Evolutionary conservation across 1,284 basidiomycete genomes (phyloP), one percentile per base, ranked within the genome.

Genomic region (Naganishia albida): DNA sequence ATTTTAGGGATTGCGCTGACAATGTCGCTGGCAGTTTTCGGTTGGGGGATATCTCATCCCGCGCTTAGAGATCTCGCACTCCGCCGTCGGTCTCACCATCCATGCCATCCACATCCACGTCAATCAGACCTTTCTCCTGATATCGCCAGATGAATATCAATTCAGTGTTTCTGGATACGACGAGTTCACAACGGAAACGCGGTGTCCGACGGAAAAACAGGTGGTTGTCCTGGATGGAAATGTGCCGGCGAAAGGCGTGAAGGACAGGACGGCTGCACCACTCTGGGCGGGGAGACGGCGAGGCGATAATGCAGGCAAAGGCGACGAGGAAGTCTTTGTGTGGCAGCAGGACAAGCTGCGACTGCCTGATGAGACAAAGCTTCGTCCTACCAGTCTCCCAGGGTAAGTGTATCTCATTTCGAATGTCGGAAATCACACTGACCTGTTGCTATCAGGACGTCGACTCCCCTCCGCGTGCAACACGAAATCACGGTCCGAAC

Each of bases 41-140:
- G 51, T 63, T 10, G 62, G 50, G 25, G 42, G 50, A 23, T 53
- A 52, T 30, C 26, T 63, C 10, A 25, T 63, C n/a, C 49, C 62
- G 30, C 38, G 62, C 15, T 43, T 63, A 16, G 30, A 63, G 12
- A 18, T 63, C 39, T 23, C 16, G 16, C 20, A 63, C 18, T 42
- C 43, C 16, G 23, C 62, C 0, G 18, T 13, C 7, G 49, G 34
- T 10, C 28, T 34, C 15, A 62, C 34, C 2, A 28, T 62, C 12
- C 49, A 50, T 26, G 59, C 59, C n/a, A 25, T 62, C 16, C 46
- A 46, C 26, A 46, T 62, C 20, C 46, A 26, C 48, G 16, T 62
- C 20, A n/a, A 38, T 28, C 59, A 62, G 16, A 62, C 30, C 23
- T 38, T 38, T 30, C 15, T 25, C 20, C 23, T 38, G 8, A 39